Conservation (phyloP, 495 filamentous ascomycete genomes). For the Penicillium macrosclerotiorum region DNA sequence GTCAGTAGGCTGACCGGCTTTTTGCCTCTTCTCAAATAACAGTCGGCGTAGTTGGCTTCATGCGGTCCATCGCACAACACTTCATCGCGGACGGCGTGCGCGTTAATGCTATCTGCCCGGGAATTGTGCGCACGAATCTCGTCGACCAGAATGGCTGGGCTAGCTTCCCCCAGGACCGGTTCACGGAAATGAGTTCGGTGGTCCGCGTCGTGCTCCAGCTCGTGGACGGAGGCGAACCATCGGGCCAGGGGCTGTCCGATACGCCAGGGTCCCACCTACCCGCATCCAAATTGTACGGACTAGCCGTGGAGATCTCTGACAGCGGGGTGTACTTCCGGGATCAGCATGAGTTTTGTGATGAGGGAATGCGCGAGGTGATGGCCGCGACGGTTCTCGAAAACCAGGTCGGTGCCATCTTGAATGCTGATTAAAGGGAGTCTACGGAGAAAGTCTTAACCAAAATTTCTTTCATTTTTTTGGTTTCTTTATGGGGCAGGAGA, state of each 20-base stretch:
- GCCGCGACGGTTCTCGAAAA: conserved; percentile 22
- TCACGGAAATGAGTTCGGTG: conserved; percentile 9
- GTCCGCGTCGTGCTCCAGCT: conserved; percentile 15
- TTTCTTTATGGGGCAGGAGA: no score
- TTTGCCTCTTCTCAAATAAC: neutral
- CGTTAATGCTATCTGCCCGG: conserved; percentile 24
- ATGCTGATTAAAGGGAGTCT: neutral
- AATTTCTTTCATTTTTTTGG: no score
- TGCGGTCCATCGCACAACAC: conserved; percentile 17
- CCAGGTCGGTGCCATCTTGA: conserved; percentile 20
- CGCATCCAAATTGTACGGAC: conserved; percentile 10
- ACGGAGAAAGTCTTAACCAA: no score
- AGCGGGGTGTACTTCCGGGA: conserved; percentile 18
- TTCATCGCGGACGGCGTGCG: conserved; percentile 13
- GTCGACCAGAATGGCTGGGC: conserved; percentile 15
- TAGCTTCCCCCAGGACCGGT: conserved; percentile 10
- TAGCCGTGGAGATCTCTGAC: conserved; percentile 22
- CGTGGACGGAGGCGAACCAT: conserved; percentile 12
- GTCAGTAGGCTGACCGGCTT: no score
- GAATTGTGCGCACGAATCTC: conserved; percentile 19
- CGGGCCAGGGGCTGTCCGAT: conserved; percentile 17
- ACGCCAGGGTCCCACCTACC: conserved; percentile 3
- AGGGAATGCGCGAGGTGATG: conserved; percentile 24
- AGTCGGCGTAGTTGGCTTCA: conserved; percentile 23
- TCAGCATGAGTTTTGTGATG: conserved; percentile 21